Evolutionary conservation across 257 asterid genomes (phyloP).

Genomic region (Capsicum pubescens): DNA sequence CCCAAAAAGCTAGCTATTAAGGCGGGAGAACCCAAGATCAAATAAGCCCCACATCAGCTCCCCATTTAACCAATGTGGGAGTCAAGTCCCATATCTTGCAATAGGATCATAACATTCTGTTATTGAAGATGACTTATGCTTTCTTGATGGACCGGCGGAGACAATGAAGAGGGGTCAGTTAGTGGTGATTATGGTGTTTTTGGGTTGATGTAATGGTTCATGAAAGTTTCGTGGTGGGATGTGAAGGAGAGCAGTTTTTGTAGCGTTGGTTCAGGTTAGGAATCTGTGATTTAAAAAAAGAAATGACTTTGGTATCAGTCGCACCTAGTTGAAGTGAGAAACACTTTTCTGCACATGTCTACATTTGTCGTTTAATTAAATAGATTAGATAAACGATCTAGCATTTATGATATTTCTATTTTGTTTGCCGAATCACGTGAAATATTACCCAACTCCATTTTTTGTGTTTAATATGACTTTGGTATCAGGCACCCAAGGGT

Average conservation of each 20-base stretch:
- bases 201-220: not conserved
- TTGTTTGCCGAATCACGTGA: not conserved
- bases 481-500: not conserved
- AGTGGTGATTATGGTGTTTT: not conserved
- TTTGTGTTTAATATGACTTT: not conserved
- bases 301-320: slow-evolving; percentile 6
- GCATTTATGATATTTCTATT: not conserved
- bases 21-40: no score
- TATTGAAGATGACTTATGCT: not conserved
- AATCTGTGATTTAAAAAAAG: not conserved
- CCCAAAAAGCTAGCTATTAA: no score
- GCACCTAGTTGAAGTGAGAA: not conserved
- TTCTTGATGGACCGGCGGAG: slow-evolving; percentile 5
- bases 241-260: not conserved
- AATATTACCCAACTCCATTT: not conserved
- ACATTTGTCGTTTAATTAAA: not conserved
- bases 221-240: not conserved
- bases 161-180: not conserved
- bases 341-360: not conserved
- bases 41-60: no score
- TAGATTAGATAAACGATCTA: not conserved
- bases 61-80: no score
- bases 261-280: not conserved
- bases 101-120: not conserved
- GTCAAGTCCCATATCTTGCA: no score